Evolutionary conservation across 164 flowering plant genomes (phyloP).

Genomic region (Magnolia officinalis): DNA sequence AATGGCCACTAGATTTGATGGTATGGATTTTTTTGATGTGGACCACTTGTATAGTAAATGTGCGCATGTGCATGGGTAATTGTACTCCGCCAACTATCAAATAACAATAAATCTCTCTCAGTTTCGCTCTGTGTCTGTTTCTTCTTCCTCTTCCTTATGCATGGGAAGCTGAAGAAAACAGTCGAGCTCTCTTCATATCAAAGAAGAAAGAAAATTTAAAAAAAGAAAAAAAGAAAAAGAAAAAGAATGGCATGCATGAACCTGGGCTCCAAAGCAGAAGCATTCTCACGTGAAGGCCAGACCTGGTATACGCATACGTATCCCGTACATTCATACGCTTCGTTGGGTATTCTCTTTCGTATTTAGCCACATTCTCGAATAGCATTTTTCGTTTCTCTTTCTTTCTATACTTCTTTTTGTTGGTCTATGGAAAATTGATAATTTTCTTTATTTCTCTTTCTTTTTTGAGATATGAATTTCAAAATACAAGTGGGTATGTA

Average conservation of each 20-base stretch:
- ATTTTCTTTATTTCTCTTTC: too few species aligned
- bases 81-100: neutral
- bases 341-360: neutral
- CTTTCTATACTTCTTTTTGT: neutral
- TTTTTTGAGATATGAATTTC: too few species aligned
- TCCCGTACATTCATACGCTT: neutral
- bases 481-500: too few species aligned
- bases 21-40: neutral
- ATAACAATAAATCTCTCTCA: neutral
- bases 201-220: too few species aligned
- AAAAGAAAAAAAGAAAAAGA: neutral
- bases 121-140: neutral
- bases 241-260: conserved; percentile 50
- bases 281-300: conserved; percentile 50
- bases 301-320: conserved; percentile 34
- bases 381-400: neutral
- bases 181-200: neutral
- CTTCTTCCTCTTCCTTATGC: neutral
- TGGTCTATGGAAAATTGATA: too few species aligned
- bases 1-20: neutral
- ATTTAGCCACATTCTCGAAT: neutral
- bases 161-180: conserved; percentile 1
- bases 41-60: neutral
- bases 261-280: conserved; percentile 63
- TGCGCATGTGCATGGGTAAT: neutral